Evolutionary conservation across 2,329 filamentous ascomycete species (phyloP).

Genomic region (Aspergillus latus): DNA sequence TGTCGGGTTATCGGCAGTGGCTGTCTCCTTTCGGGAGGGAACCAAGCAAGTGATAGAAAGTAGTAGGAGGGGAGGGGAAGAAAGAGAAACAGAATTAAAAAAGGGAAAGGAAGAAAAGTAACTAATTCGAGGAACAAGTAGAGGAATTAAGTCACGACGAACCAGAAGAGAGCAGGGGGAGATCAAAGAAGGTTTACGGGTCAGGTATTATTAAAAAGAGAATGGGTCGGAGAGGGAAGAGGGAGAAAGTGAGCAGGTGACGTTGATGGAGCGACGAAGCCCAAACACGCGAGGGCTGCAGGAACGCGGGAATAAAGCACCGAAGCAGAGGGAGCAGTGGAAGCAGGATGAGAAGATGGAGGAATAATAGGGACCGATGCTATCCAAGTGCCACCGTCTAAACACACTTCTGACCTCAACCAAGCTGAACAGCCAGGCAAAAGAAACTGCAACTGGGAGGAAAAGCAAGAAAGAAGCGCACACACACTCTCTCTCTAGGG

Average conservation of each 20-base stretch:
- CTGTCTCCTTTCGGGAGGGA: conserved; percentile 10
- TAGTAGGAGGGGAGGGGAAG: conserved; percentile 15
- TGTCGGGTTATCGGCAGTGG: conserved; percentile 9
- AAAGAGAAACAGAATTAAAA: conserved; percentile 3
- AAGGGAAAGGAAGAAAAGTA: conserved; percentile 17
- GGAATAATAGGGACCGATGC: neutral
- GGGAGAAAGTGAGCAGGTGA: conserved; percentile 29
- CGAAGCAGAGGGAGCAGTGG: conserved; percentile 21
- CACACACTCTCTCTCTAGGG: neutral
- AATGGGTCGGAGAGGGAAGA: conserved; percentile 16
- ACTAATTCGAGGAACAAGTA: conserved; percentile 17
- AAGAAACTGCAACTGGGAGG: conserved; percentile 6
- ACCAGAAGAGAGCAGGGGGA: conserved; percentile 18
- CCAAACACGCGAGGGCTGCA: conserved; percentile 33
- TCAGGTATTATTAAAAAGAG: conserved; percentile 20
- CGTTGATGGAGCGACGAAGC: conserved; percentile 36
- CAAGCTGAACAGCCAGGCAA: conserved; percentile 9
- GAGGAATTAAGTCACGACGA: conserved; percentile 19
- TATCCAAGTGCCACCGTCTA: conserved; percentile 17
- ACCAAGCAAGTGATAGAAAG: conserved; percentile 13
- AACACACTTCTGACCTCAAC: conserved; percentile 8
- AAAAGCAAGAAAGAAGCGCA: neutral
- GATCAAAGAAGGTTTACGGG: conserved; percentile 18
- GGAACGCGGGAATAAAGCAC: conserved; percentile 31
- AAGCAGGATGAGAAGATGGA: conserved; percentile 15